These are phyloP conservation scores for Grosmannia penicillata DNA, from an alignment of 2,329 filamentous ascomycete genomes.

Conservation along the genomic window DNA sequence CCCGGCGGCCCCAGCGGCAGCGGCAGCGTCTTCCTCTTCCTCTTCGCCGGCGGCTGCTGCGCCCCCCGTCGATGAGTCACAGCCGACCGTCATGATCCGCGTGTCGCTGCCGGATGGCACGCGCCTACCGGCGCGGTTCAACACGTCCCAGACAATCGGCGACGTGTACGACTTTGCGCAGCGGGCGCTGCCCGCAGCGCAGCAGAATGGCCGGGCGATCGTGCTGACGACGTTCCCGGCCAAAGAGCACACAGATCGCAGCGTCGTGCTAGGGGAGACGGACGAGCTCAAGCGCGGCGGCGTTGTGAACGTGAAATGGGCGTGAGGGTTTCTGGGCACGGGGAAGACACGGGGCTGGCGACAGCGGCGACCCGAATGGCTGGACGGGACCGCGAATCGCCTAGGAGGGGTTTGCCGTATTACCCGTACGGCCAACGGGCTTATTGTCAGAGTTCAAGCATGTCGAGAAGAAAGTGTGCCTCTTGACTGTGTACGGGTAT, in stretches of 20 bases:
- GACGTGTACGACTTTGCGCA: slow-evolving; percentile 65
- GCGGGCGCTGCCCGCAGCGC: slow-evolving; percentile 42
- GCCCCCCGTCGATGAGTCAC: slow-evolving; percentile 43
- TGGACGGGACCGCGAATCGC: no score
- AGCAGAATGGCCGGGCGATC: slow-evolving; percentile 41
- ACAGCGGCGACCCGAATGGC: no score
- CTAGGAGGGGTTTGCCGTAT: no score
- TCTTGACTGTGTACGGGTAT: no score
- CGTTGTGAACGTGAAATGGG: slow-evolving; percentile 49
- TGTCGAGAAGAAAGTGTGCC: no score
- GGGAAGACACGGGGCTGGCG: no score
- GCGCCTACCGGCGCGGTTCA: slow-evolving; percentile 66
- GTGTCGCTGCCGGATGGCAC: slow-evolving; percentile 69
- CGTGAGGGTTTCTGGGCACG: no score
- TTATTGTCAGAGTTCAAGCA: no score
- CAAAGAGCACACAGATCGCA: slow-evolving; percentile 62
- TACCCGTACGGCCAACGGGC: no score
- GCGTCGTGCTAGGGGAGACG: slow-evolving; percentile 41
- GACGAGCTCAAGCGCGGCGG: slow-evolving; percentile 52
- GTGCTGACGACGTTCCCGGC: slow-evolving; percentile 73
- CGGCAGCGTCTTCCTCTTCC: slow-evolving; percentile 6
- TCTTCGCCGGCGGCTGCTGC: slow-evolving; percentile 16
- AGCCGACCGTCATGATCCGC: slow-evolving; percentile 55
- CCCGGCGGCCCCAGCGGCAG: slow-evolving; percentile 10
- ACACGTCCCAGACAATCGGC: slow-evolving; percentile 61